phyloP scores from a whole-genome alignment of 2,329 filamentous ascomycete genomes.

The Aspergillus ibericus region DNA sequence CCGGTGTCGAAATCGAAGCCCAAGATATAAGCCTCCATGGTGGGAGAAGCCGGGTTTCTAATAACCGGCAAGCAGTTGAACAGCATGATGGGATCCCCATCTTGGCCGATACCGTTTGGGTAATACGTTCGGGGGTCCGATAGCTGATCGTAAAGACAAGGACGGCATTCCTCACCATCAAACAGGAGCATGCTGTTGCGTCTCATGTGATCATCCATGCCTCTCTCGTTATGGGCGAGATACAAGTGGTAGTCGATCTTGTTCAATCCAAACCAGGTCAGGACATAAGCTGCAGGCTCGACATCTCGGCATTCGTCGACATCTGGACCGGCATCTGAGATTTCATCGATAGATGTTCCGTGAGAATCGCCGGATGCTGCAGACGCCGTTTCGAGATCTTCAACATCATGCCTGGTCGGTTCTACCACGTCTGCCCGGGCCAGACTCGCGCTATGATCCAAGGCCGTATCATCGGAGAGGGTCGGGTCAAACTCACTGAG shows the following conservation, averaged over 20 bases:
- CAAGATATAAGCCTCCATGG: conserved; percentile 23
- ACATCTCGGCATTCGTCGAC: neutral
- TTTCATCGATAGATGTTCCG: neutral
- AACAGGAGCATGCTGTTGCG: conserved; percentile 26
- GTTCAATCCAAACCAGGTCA: conserved; percentile 30
- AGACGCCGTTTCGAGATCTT: neutral
- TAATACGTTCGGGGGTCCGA: conserved; percentile 11
- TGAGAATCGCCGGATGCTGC: neutral
- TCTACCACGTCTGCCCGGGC: neutral
- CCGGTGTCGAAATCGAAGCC: conserved; percentile 26
- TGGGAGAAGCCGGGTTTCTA: conserved; percentile 3
- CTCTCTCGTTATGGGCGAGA: conserved; percentile 26
- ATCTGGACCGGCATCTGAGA: neutral
- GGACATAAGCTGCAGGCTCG: conserved; percentile 10
- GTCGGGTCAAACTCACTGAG: neutral
- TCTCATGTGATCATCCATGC: conserved; percentile 17
- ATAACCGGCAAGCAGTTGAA: conserved; percentile 28
- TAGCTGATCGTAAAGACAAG: conserved; percentile 25
- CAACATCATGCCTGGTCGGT: neutral
- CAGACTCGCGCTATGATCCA: neutral
- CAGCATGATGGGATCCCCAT: conserved; percentile 17
- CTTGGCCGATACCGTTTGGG: conserved; percentile 11
- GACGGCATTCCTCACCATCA: conserved; percentile 26
- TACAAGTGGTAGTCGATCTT: conserved; percentile 36
- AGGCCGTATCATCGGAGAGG: neutral